Conservation (phyloP, 164 flowering plant genomes). For the Annona cherimola region DNA sequence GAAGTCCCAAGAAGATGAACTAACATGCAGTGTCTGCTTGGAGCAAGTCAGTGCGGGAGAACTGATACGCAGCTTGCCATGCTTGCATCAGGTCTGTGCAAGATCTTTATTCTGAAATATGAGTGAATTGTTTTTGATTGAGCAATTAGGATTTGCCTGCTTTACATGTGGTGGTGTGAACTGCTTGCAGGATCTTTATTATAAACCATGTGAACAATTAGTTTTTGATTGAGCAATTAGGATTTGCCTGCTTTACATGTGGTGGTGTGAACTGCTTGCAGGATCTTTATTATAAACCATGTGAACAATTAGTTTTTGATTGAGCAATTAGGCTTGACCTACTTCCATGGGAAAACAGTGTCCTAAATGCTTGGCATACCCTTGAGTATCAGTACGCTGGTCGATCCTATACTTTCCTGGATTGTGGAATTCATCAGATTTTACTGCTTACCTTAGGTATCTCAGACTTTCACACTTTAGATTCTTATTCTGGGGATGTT, state of each 20-base stretch:
- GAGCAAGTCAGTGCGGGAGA: conserved; percentile 84
- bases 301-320: not conserved
- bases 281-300: not conserved
- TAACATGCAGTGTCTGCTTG: conserved; percentile 86
- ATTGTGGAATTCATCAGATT: no score
- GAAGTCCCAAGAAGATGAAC: conserved; percentile 50
- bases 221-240: not conserved
- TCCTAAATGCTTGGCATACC: no score
- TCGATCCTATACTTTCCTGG: no score
- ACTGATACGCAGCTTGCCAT: conserved; percentile 78
- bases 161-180: not conserved
- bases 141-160: not conserved
- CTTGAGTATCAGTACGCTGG: no score
- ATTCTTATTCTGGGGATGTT: no score
- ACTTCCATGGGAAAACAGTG: not conserved
- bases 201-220: not conserved
- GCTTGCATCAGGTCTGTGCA: conserved; percentile 71
- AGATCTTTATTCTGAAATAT: not conserved
- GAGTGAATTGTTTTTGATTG: not conserved
- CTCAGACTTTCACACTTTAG: no score
- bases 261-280: not conserved
- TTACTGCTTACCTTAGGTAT: no score
- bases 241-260: not conserved
- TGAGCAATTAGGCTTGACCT: not conserved
- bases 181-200: not conserved